phyloP scores from a whole-genome alignment of 192 early-diverging fungal species.

The Gigaspora rosea region DNA sequence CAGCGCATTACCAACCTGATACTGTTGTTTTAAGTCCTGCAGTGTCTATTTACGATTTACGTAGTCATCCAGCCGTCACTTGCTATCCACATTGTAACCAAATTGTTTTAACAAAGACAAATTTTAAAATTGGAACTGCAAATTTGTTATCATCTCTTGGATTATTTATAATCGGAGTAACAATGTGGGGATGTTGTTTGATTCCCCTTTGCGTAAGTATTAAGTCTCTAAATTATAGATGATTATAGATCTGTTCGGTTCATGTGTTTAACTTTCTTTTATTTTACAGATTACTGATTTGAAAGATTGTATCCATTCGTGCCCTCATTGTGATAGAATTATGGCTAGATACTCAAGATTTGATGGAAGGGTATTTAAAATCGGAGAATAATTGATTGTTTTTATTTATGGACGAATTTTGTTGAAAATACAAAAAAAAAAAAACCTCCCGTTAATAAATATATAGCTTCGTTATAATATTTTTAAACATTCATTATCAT shows the following conservation, averaged over 20 bases:
- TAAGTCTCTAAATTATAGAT: not conserved
- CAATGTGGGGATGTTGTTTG: conserved; percentile 18
- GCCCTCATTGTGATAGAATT: conserved; percentile 18
- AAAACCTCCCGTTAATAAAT: too few species aligned
- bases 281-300: conserved; percentile 11
- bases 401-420: conserved; percentile 2
- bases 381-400: not conserved
- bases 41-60: not conserved
- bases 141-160: conserved; percentile 1
- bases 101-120: not conserved
- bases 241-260: not conserved
- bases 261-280: not conserved
- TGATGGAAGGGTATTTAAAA: conserved; percentile 1
- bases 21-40: not conserved
- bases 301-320: conserved; percentile 17
- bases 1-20: not conserved
- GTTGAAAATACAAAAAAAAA: too few species aligned
- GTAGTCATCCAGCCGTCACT: not conserved
- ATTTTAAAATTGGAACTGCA: not conserved
- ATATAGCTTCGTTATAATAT: too few species aligned
- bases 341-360: conserved; percentile 31
- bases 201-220: conserved; percentile 31
- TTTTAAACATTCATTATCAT: too few species aligned
- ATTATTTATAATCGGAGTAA: not conserved
- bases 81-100: conserved; percentile 12